Conservation (phyloP, 208 protist genomes). For the Leishmania guyanensis region DNA sequence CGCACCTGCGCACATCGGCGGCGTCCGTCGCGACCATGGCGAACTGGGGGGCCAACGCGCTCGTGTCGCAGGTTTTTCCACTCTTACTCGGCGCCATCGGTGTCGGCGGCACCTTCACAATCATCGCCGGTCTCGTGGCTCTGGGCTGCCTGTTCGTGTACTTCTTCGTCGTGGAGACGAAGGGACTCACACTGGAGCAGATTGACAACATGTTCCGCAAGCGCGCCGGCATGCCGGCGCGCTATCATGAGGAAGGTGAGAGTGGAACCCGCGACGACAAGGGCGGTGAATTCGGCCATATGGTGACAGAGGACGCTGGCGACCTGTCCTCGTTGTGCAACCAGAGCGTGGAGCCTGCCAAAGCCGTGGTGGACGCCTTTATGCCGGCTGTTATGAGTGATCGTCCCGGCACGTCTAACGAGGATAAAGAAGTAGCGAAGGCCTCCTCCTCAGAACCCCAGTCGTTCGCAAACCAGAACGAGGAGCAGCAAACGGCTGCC, state of each 20-base stretch:
- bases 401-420: not conserved
- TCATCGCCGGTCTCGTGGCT: constrained; percentile 68
- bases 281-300: constrained; percentile 3
- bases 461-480: not conserved
- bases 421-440: not conserved
- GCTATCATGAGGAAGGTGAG: constrained; percentile 33
- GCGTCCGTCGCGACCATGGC: constrained; percentile 89
- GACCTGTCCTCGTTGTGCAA: constrained; percentile 13
- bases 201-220: constrained; percentile 82
- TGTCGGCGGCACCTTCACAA: constrained; percentile 79
- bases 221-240: constrained; percentile 47
- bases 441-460: not conserved
- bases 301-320: not conserved
- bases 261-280: constrained; percentile 6
- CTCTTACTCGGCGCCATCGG: constrained; percentile 83
- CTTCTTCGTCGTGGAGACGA: constrained; percentile 90
- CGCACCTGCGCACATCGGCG: constrained; percentile 72
- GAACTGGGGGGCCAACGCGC: constrained; percentile 89
- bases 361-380: not conserved
- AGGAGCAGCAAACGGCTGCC: not conserved
- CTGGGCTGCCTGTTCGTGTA: constrained; percentile 70
- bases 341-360: not conserved
- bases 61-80: constrained; percentile 91
- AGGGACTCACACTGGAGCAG: constrained; percentile 84
- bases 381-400: not conserved